Evolutionary conservation across 306 rosid species (phyloP).

Genomic region (Crataegus laevigata): DNA sequence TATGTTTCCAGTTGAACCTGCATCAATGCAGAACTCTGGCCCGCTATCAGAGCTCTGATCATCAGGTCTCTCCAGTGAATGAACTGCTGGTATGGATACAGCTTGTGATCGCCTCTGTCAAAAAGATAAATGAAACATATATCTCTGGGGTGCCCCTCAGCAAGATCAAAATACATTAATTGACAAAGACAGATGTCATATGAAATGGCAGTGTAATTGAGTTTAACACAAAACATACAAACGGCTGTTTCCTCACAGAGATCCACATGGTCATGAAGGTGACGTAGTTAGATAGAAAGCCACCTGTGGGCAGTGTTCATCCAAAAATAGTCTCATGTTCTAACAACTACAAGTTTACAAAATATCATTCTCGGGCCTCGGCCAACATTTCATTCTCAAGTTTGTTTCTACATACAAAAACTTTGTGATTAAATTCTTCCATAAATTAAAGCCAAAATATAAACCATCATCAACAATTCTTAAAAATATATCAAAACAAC

Average conservation of each 20-base stretch:
- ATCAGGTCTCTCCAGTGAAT: conserved; percentile 45
- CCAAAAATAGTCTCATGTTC: not conserved
- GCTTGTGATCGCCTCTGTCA: conserved; percentile 65
- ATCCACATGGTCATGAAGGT: not conserved
- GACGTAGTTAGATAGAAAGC: not conserved
- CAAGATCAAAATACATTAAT: not conserved
- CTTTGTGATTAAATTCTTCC: not conserved
- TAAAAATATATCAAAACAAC: not conserved
- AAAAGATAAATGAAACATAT: not conserved
- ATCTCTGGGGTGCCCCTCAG: not conserved
- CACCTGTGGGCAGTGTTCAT: not conserved
- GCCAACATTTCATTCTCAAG: not conserved
- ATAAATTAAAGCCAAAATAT: not conserved
- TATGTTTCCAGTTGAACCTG: conserved; percentile 73
- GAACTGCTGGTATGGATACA: conserved; percentile 24
- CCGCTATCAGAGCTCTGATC: conserved; percentile 48
- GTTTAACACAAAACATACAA: not conserved
- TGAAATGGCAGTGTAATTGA: not conserved
- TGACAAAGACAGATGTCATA: not conserved
- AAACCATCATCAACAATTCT: not conserved
- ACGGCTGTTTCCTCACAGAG: not conserved
- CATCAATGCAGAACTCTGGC: conserved; percentile 90
- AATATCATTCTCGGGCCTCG: not conserved
- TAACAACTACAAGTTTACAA: not conserved
- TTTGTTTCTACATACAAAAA: not conserved